These are phyloP conservation scores for Elymus sibiricus DNA, from an alignment of 176 grass and related monocot species.

Conservation along the genomic window DNA sequence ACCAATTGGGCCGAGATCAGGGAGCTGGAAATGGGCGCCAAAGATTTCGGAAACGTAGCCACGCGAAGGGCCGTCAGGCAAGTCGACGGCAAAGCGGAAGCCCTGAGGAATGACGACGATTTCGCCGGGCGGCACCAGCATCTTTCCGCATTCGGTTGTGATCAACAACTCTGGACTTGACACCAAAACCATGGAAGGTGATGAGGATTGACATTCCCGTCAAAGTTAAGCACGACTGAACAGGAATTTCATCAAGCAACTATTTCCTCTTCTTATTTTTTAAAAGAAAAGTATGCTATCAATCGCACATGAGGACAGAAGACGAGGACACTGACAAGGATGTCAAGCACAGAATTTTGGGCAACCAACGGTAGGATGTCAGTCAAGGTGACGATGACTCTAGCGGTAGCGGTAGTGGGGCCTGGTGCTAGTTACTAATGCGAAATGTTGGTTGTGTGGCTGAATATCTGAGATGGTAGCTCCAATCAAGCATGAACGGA, in stretches of 20 bases:
- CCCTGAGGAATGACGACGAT: slow-evolving; percentile 93
- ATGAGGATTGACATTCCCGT: neutral
- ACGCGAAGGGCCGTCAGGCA: slow-evolving; percentile 76
- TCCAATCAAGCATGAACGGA: neutral
- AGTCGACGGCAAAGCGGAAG: slow-evolving; percentile 70
- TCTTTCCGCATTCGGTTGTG: slow-evolving; percentile 86
- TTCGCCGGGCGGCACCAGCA: slow-evolving; percentile 72
- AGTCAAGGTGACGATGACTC: neutral
- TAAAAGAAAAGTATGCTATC: neutral
- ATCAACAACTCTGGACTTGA: slow-evolving; percentile 78
- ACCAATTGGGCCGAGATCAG: slow-evolving; percentile 95
- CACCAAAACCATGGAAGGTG: slow-evolving; percentile 20
- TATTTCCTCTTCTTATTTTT: neutral
- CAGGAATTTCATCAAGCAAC: neutral
- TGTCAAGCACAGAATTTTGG: too few relatives aligned
- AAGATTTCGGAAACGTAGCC: slow-evolving; percentile 94
- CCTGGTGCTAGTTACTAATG: neutral
- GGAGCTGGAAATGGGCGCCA: slow-evolving; percentile 85
- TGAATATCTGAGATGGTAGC: too few relatives aligned
- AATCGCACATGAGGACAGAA: neutral
- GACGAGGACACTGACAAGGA: neutral
- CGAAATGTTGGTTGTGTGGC: neutral
- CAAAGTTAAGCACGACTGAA: neutral
- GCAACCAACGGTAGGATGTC: neutral
- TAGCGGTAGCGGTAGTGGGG: neutral